These are phyloP conservation scores for Colletotrichum noveboracense DNA, from an alignment of 2,329 filamentous ascomycete genomes.

Conservation along the genomic window DNA sequence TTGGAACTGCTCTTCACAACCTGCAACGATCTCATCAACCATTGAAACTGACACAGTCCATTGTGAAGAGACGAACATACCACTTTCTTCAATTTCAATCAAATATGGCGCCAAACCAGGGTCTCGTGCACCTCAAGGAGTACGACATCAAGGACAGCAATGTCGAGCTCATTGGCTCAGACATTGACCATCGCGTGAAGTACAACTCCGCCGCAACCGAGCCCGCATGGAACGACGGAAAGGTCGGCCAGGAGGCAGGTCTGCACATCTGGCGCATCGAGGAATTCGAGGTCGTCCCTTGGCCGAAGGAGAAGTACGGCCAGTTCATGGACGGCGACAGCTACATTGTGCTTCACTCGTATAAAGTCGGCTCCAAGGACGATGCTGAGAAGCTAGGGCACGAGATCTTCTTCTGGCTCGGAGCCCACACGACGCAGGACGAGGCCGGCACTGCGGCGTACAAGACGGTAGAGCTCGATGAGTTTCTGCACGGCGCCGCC, in stretches of 20 bases:
- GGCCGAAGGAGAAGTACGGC: conserved; percentile 61
- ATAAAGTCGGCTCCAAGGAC: conserved; percentile 53
- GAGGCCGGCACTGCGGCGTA: conserved; percentile 73
- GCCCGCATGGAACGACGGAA: conserved; percentile 69
- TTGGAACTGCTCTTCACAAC: not conserved
- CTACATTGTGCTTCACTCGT: conserved; percentile 69
- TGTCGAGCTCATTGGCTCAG: conserved; percentile 67
- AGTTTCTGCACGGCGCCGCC: conserved; percentile 66
- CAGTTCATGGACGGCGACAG: conserved; percentile 72
- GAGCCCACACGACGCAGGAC: conserved; percentile 68
- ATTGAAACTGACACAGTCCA: not conserved
- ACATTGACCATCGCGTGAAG: conserved; percentile 72
- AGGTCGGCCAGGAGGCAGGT: conserved; percentile 57
- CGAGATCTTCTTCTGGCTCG: conserved; percentile 75
- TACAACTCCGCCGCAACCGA: conserved; percentile 69
- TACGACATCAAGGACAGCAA: conserved; percentile 74
- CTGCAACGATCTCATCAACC: not conserved
- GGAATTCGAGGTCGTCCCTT: conserved; percentile 67
- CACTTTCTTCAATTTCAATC: not conserved
- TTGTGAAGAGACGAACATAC: not conserved
- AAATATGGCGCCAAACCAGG: conserved; percentile 65
- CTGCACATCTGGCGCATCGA: conserved; percentile 72
- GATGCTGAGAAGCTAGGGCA: conserved; percentile 55
- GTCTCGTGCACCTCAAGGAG: conserved; percentile 66
- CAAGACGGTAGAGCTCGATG: conserved; percentile 74